These are phyloP conservation scores for Eragrostis nindensis DNA, from an alignment of 176 grass and related monocot genomes.

Conservation along the genomic window DNA sequence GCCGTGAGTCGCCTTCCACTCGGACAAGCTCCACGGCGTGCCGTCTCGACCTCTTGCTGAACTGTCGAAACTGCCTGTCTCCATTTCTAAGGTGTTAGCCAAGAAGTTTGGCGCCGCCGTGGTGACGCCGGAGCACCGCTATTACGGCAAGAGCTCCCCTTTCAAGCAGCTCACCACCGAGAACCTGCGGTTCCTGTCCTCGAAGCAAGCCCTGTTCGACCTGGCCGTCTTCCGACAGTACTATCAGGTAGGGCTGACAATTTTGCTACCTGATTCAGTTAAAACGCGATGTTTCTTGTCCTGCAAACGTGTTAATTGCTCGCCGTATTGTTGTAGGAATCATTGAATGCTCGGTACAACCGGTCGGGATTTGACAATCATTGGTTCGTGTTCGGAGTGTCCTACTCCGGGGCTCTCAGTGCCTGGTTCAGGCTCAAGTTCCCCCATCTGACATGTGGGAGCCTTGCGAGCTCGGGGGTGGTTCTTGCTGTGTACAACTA, in stretches of 20 bases:
- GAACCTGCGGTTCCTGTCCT: conserved; percentile 90
- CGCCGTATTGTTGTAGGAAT: conserved; percentile 45
- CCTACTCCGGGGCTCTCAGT: conserved; percentile 90
- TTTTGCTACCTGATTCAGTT: not conserved
- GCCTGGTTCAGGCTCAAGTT: conserved; percentile 98
- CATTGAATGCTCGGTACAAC: conserved; percentile 72
- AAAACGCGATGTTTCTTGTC: not conserved
- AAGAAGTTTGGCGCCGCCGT: conserved; percentile 93
- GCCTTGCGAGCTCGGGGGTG: conserved; percentile 92
- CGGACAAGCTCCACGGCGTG: not conserved
- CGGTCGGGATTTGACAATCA: conserved; percentile 54
- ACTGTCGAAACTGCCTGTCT: not conserved
- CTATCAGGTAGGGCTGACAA: conserved; percentile 64
- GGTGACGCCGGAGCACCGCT: conserved; percentile 91
- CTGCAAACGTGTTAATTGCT: not conserved
- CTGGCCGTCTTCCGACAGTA: conserved; percentile 84
- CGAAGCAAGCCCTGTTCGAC: conserved; percentile 97
- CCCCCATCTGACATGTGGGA: conserved; percentile 92
- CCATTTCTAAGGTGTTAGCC: conserved; percentile 56
- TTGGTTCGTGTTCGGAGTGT: conserved; percentile 93
- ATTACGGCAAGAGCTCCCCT: conserved; percentile 96
- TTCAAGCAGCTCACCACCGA: conserved; percentile 66
- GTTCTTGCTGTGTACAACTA: conserved; percentile 89
- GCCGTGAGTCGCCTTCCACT: conserved; percentile 53
- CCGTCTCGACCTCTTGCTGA: not conserved